These are phyloP conservation scores for Cordia subcordata DNA, from an alignment of 257 asterid genomes.

Conservation along the genomic window DNA sequence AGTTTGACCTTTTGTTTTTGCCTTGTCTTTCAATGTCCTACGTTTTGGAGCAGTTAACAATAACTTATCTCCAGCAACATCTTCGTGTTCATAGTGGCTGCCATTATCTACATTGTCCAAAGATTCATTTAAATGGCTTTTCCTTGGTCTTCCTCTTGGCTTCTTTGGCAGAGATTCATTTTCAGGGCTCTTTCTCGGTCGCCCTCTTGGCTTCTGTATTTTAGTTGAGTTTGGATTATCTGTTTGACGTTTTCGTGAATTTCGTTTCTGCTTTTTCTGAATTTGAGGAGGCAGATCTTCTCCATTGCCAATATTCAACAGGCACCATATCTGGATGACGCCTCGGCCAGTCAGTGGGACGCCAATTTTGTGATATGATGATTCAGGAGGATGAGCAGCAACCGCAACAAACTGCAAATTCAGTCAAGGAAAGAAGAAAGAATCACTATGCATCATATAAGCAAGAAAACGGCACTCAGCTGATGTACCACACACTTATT, in stretches of 20 bases:
- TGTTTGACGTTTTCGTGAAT: constrained; percentile 18
- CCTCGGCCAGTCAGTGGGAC: constrained; percentile 86
- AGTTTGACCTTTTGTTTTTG: neutral
- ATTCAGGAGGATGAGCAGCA: constrained; percentile 90
- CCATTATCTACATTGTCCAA: constrained; percentile 18
- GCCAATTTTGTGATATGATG: constrained; percentile 79
- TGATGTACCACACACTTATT: neutral
- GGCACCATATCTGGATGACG: constrained; percentile 86
- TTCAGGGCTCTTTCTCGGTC: constrained; percentile 30
- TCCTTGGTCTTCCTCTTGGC: constrained; percentile 46
- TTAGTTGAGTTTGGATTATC: constrained; percentile 13
- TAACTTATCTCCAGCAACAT: constrained; percentile 11
- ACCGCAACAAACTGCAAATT: constrained; percentile 73
- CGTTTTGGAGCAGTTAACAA: no score
- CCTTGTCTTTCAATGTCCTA: neutral
- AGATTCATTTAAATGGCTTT: constrained; percentile 33
- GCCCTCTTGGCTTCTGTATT: constrained; percentile 28
- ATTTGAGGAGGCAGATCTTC: constrained; percentile 27
- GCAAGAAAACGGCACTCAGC: neutral
- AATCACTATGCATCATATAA: neutral
- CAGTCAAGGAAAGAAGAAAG: constrained; percentile 16
- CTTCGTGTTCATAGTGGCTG: constrained; percentile 9
- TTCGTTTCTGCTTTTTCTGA: constrained; percentile 29
- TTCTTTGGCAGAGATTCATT: constrained; percentile 26
- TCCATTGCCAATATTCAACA: constrained; percentile 33